phyloP scores from a whole-genome alignment of 768 basidiomycete species.

The Tephrocybe rancida region DNA sequence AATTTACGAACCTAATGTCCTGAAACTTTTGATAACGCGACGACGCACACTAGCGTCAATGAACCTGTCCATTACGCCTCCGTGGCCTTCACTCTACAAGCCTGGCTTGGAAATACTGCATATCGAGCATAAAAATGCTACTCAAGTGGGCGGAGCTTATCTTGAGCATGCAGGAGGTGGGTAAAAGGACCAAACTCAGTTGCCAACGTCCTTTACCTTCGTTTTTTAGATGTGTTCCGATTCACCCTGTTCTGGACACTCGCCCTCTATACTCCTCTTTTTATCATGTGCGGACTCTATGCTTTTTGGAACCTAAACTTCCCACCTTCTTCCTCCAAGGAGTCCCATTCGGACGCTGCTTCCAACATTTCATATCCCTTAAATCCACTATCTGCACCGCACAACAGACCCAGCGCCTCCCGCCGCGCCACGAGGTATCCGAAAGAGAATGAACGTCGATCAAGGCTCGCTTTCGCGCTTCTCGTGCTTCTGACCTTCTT shows the following conservation, averaged over 20 bases:
- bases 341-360: conserved; percentile 7
- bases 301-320: conserved; percentile 56
- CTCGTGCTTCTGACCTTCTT: conserved; percentile 47
- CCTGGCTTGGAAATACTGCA: conserved; percentile 51
- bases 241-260: conserved; percentile 58
- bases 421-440: conserved; percentile 13
- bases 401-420: neutral
- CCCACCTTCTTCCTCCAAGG: conserved; percentile 32
- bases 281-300: conserved; percentile 48
- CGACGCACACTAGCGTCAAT: neutral
- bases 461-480: conserved; percentile 48
- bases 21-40: neutral
- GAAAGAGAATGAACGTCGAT: conserved; percentile 41
- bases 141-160: conserved; percentile 44
- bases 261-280: conserved; percentile 52
- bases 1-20: conserved; percentile 7
- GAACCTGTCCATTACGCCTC: conserved; percentile 17
- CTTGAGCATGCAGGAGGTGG: conserved; percentile 42
- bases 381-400: conserved; percentile 13
- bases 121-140: conserved; percentile 39
- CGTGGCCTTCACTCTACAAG: conserved; percentile 54
- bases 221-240: conserved; percentile 45
- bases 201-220: neutral
- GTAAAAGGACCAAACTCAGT: neutral
- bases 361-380: conserved; percentile 11